phyloP scores from a whole-genome alignment of 2,329 filamentous ascomycete species.

The Phaeomoniella chlamydospora region DNA sequence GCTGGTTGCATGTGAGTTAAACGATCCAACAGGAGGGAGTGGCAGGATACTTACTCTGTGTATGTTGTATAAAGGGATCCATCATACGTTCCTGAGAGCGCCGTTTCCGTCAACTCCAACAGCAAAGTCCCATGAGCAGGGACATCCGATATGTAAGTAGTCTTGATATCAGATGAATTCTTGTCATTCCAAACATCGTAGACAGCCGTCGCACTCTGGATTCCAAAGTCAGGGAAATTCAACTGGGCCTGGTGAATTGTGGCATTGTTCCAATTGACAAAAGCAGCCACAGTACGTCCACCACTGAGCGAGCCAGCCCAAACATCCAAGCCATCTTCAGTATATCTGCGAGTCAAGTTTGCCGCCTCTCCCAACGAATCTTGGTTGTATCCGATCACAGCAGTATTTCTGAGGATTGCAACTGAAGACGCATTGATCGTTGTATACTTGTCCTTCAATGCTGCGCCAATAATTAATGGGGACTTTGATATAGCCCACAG shows the following conservation, averaged over 20 bases:
- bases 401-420: constrained; percentile 32
- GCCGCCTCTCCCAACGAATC: constrained; percentile 38
- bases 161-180: constrained; percentile 9
- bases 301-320: constrained; percentile 35
- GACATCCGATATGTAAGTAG: constrained; percentile 13
- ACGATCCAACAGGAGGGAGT: no score
- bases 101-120: constrained; percentile 15
- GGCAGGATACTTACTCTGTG: constrained; percentile 7
- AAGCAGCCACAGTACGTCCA: constrained; percentile 26
- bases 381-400: constrained; percentile 44
- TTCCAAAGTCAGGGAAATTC: constrained; percentile 25
- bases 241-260: constrained; percentile 27
- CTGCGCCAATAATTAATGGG: constrained; percentile 33
- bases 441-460: constrained; percentile 18
- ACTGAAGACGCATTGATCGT: constrained; percentile 26
- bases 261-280: constrained; percentile 36
- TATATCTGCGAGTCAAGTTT: constrained; percentile 32
- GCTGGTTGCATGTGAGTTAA: not conserved
- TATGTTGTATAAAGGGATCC: constrained; percentile 6
- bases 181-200: constrained; percentile 16
- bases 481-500: constrained; percentile 40
- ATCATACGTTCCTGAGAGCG: constrained; percentile 11
- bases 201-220: constrained; percentile 20
- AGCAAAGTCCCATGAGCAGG: constrained; percentile 17
- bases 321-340: constrained; percentile 35